Base-by-base conservation (phyloP, 2,329 filamentous ascomycete genomes). In the Paracoccidioides lutzii region DNA sequence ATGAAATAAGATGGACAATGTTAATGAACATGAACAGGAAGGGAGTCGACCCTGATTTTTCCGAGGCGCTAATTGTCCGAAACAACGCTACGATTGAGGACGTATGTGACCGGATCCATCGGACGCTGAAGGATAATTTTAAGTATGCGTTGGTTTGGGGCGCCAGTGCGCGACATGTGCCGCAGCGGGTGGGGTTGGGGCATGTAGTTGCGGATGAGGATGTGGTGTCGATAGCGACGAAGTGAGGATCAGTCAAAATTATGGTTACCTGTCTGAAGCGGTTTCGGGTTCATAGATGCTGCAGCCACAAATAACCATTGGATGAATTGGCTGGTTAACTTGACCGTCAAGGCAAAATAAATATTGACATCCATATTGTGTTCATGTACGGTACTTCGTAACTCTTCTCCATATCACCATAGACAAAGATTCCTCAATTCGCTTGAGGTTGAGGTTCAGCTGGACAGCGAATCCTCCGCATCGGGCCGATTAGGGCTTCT, bases 121-220 rank as follows among this genome's bases (percentile, higher is more conserved):
- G 93, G 59, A 93, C 83, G 32, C 76, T 98, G 62, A 98, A 97
- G 81, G 94, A 98, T 60, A 95, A 90, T 4, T 98, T 97, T 80
- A 98, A 97, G 77, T 96, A 97, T 74, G 94, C 93, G 3, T 74
- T 97, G 62, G 93, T 98, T 0, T 98, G 94, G 94, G 93, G 93
- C 4, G 90, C 90, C 15, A 97, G 91, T 71, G 93, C 93, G 40
- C 83, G 89, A 65, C 94, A 98, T 76, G 79, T 97, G 40, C 93
- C 94, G 40, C 93, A 98, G 76, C 78, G 93, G 59, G 91, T 96
- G 41, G 94, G 93, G 0, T 71, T 98, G 65, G 77, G 81, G 5
- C 93, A 98, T 76, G 66, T 81, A 10, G 90, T 98, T 33, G 68
- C 75, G 5, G 82, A 85, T 64, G 82, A 84, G 69, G 82, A 85